Evolutionary conservation across 129 eudicot genomes (phyloP), one percentile per base, ranked within the genome.

Genomic region (Sambucus nigra): DNA sequence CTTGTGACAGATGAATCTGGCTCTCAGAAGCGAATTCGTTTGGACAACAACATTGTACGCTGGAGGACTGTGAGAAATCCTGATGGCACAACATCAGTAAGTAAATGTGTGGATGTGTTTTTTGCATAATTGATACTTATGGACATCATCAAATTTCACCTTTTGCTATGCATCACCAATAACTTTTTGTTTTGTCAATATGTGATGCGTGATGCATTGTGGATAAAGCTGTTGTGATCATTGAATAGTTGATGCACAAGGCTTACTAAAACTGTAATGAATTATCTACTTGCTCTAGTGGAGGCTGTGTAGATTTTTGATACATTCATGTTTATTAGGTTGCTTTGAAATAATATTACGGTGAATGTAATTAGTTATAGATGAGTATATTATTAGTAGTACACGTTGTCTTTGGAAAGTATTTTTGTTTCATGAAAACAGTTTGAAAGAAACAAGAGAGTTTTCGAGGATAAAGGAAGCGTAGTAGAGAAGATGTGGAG

Each of bases 1-100:
- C 75, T 82, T 56, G 84, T 79, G 78, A 82, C 87, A 13, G 99
- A 92, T 68, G 99, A 92, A 66, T 86, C 96, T 65, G 96, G 99
- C 57, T 60, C 91, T 20, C 82, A 65, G 68, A 86, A 82, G 57
- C 85, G 99, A 24, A 86, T 92, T 63, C 94, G 99, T 31, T 63
- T 85, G 75, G 99, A 86, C 33, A 92, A 92, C 67, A 92, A 92
- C 53, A 84, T 92, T 62, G 96, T 82, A 48, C 96, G 99, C 20
- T 86, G 94, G 87, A 86, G 99, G 75, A 68, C 68, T 66, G 92
- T 82, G 57, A 86, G 69, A 53, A 81, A 80, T 18, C 76, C 94
- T 25, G 76, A 86, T 73, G 99, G 99, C 77, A 77, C 77, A 49
- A 23, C 65, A 53, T 60, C 86, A 60, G 96, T 87, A 87, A 80